Evolutionary conservation across 768 basidiomycete species (phyloP).

Genomic region (Megacollybia marginata): DNA sequence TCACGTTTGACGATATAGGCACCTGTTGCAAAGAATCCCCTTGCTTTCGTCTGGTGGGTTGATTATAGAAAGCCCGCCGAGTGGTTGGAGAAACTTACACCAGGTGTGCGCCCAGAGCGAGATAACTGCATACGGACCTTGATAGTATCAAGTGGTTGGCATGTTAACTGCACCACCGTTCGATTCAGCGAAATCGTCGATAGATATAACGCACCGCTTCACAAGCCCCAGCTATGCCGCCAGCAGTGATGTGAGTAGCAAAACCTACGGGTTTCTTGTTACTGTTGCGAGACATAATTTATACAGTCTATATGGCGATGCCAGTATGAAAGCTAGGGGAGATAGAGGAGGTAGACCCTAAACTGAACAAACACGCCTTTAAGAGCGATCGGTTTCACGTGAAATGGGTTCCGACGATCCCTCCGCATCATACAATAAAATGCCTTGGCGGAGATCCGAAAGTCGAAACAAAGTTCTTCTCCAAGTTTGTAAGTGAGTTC

Average conservation of each 20-base stretch:
- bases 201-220: constrained; percentile 61
- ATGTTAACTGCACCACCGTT: constrained; percentile 44
- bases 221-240: constrained; percentile 89
- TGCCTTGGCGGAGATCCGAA: no score
- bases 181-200: not conserved
- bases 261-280: constrained; percentile 78
- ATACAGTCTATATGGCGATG: no score
- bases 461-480: no score
- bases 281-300: constrained; percentile 41
- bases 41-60: constrained; percentile 67
- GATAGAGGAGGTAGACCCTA: no score
- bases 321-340: no score
- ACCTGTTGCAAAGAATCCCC: constrained; percentile 91
- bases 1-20: constrained; percentile 82
- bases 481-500: no score
- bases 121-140: constrained; percentile 99
- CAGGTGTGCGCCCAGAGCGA: constrained; percentile 65
- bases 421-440: no score
- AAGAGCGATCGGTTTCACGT: no score
- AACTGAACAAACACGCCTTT: no score
- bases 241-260: constrained; percentile 88
- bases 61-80: not conserved
- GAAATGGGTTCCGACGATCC: no score
- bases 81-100: constrained; percentile 51
- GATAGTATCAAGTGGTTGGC: constrained; percentile 97